Base-by-base conservation (phyloP, 108 stramenopile genomes). In the Tribonema minus region DNA sequence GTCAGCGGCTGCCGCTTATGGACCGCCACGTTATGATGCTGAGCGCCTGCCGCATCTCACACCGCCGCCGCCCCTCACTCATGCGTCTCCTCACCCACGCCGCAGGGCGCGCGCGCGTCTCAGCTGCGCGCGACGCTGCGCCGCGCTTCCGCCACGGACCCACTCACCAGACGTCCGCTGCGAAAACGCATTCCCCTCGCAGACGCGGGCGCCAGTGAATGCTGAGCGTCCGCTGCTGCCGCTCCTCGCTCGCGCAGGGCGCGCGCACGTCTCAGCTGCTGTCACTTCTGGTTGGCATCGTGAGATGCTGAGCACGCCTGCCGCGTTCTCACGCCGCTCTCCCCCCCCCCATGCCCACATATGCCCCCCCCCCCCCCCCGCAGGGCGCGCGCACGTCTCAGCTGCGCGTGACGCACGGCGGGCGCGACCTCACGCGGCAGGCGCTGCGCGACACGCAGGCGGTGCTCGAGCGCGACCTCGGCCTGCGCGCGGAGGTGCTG, bases 351-450 rank as follows among this genome's bases (percentile, higher is more conserved):
- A 54, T 20, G 20, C 20, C 15, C n/a, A n/a, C n/a, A n/a, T n/a
- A n/a, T n/a, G n/a, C 20, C 20, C 15, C 46, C 20, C 15, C 20
- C 9, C 46, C 9, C 20, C 15, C 46, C 9, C 30, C n/a, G 39
- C 30, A 34, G 70, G 80, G 80, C 2, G 37, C 39, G 70, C 61
- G 69, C 46, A 62, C 62, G 28, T 65, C 70, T 40, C 80, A 81
- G 80, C 70, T 81, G 25, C 41, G 62, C 23, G 61, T 81, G 28
- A 31, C 58, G 70, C 80, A 64, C 62, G 63, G 58, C 46, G 80
- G 80, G 36, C 37, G 70, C 46, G 80, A 81, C 46, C 40, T 81
- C 41, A 71, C 70, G 30, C 61, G 70, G 40, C 80, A 81, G 71
- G 54, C 46, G 58, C 30, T 27, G 0, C 62, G 67, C 28, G 81